These are phyloP conservation scores for Plasmodium blacklocki DNA, from an alignment of 169 alveolate species.

Conservation along the genomic window DNA sequence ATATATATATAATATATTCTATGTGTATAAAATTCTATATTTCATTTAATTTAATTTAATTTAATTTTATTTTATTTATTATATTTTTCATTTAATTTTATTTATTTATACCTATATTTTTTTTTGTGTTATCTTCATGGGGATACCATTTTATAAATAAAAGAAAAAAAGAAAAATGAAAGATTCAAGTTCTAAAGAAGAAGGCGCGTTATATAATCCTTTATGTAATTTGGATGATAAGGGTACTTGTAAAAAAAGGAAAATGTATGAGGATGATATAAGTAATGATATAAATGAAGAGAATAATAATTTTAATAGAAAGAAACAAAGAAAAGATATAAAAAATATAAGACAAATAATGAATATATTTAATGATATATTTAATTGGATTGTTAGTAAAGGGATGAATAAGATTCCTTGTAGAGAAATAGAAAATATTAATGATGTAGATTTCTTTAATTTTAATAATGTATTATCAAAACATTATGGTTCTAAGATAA, in stretches of 20 bases:
- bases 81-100: neutral
- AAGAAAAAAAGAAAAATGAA: conserved; percentile 25
- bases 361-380: conserved; percentile 39
- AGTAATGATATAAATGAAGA: conserved; percentile 2
- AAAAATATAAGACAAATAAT: conserved; percentile 17
- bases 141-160: neutral
- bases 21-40: too few species aligned
- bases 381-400: conserved; percentile 55
- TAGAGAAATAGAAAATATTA: conserved; percentile 50
- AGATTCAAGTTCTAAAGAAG: conserved; percentile 10
- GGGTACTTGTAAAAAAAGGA: conserved; percentile 18
- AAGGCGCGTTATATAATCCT: conserved; percentile 2
- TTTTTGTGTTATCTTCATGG: neutral
- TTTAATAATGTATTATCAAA: conserved; percentile 55
- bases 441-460: conserved; percentile 51
- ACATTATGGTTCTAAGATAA: conserved; percentile 46
- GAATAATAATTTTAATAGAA: conserved; percentile 7
- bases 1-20: too few species aligned
- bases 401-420: conserved; percentile 37
- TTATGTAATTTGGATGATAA: conserved; percentile 7
- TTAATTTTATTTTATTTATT: too few species aligned
- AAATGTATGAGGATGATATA: conserved; percentile 13
- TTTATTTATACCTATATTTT: neutral
- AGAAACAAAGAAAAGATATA: conserved; percentile 12
- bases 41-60: too few species aligned